Evolutionary conservation across 352 stramenopile species (phyloP).

Genomic region (Pythium volutum): DNA sequence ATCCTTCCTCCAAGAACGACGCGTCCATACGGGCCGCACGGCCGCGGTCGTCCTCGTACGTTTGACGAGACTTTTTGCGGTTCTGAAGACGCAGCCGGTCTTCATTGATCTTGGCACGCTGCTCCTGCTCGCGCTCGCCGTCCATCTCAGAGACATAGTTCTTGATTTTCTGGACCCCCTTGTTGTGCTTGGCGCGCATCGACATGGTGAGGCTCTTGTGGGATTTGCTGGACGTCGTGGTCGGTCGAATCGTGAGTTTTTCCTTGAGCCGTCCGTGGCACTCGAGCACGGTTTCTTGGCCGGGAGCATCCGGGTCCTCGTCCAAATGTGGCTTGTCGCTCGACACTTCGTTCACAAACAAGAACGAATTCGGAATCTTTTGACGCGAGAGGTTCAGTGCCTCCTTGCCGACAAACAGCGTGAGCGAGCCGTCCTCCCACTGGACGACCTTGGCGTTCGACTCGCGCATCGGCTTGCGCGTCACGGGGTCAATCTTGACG

Average conservation of each 20-base stretch:
- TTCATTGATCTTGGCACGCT: constrained; percentile 84
- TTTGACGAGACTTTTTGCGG: constrained; percentile 82
- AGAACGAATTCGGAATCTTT: constrained; percentile 85
- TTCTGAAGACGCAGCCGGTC: constrained; percentile 81
- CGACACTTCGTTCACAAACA: constrained; percentile 75
- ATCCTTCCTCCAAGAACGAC: constrained; percentile 79
- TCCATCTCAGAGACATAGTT: constrained; percentile 85
- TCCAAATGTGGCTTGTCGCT: constrained; percentile 64
- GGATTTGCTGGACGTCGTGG: constrained; percentile 79
- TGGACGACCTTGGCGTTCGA: constrained; percentile 83
- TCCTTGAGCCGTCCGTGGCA: constrained; percentile 77
- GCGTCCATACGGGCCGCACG: constrained; percentile 76
- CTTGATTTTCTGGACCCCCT: constrained; percentile 84
- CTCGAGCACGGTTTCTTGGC: constrained; percentile 79
- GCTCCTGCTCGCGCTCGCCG: constrained; percentile 77
- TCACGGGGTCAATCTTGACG: constrained; percentile 64
- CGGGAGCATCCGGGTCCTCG: constrained; percentile 51
- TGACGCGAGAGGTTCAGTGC: constrained; percentile 77
- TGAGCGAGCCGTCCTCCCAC: constrained; percentile 84
- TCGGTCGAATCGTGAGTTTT: constrained; percentile 87
- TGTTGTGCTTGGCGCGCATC: constrained; percentile 88
- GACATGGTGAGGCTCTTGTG: constrained; percentile 88
- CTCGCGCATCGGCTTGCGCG: constrained; percentile 54
- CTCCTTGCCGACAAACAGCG: constrained; percentile 85
- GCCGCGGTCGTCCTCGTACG: constrained; percentile 76